Base-by-base conservation (phyloP, 345 rosid genomes). In the Citrus sp. region DNA sequence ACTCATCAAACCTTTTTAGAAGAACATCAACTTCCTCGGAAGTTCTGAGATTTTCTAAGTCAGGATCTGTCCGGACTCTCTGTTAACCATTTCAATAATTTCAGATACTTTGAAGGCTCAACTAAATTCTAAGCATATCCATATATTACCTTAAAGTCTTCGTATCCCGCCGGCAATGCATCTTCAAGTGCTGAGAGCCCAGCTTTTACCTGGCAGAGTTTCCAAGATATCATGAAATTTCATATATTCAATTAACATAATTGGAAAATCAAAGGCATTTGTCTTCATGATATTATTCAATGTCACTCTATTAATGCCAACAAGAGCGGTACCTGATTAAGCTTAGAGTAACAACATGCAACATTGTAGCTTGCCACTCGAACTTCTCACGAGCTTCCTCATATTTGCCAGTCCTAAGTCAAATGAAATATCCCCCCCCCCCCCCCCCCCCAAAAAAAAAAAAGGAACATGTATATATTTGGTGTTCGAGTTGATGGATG, bases 311-410 rank as follows among this genome's bases (percentile, higher is more conserved):
- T 73, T 59, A 54, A 5, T 24, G 51, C 78, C n/a, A 27, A n/a
- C n/a, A 65, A 59, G 24, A 14, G n/a, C 7, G 5, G 8, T 85
- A 93, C 99, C 94, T 88, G 97, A 85, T 91, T 86, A 77, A 95
- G 97, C 89, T 91, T 93, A 32, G 97, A 90, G 84, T 92, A 95
- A 78, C 98, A 93, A 81, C 95, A 95, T 38, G 99, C 97, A 34
- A 96, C 98, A 84, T 95, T 93, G 90, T 93, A 93, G 84, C 97
- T 88, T 28, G 98, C 94, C 24, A 91, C 89, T 95, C 99, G 73
- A 95, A 95, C 76, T 86, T 96, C 89, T 83, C 94, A 85, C 88
- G 74, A 42, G 98, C 97, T 85, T 91, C 94, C 85, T 93, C 93
- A 72, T 91, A 96, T 16, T 92, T 91, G 61, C 80, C 98, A 84